These are phyloP conservation scores for Sechiopsis laciniata DNA, from an alignment of 306 rosid species.

Conservation along the genomic window DNA sequence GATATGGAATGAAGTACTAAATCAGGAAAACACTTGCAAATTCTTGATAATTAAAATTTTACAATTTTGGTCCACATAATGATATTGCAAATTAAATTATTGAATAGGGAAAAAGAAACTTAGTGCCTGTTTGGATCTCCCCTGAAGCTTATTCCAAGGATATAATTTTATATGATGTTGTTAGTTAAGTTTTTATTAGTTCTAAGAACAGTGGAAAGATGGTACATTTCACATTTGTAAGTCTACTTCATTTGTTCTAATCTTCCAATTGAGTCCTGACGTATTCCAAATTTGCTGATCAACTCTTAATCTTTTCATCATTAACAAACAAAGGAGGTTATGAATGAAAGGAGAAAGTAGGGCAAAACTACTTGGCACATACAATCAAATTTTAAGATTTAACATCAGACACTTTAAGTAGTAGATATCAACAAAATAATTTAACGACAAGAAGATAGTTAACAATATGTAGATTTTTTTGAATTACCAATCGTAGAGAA, in stretches of 20 bases:
- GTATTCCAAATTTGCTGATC: neutral
- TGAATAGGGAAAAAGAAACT: neutral
- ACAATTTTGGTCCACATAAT: neutral
- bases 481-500: constrained; percentile 90
- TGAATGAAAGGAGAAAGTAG: neutral
- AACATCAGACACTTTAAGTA: neutral
- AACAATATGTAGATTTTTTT: constrained; percentile 8
- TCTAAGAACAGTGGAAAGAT: neutral
- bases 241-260: neutral
- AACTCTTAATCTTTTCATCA: neutral
- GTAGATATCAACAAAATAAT: neutral
- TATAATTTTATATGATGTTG: neutral
- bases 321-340: neutral
- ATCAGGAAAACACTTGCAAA: neutral
- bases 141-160: neutral
- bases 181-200: neutral
- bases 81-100: neutral
- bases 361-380: neutral
- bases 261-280: neutral
- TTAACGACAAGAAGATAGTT: neutral
- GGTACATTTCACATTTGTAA: neutral
- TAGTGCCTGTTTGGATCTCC: neutral
- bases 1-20: neutral
- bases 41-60: neutral
- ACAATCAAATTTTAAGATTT: constrained; percentile 1